A percentile compares a stretch with the other conserved stretches of the same genome.
These are phyloP conservation scores for Tolypocladium tundrense DNA, from an alignment of 2,329 filamentous ascomycete species.

Conservation along the genomic window DNA sequence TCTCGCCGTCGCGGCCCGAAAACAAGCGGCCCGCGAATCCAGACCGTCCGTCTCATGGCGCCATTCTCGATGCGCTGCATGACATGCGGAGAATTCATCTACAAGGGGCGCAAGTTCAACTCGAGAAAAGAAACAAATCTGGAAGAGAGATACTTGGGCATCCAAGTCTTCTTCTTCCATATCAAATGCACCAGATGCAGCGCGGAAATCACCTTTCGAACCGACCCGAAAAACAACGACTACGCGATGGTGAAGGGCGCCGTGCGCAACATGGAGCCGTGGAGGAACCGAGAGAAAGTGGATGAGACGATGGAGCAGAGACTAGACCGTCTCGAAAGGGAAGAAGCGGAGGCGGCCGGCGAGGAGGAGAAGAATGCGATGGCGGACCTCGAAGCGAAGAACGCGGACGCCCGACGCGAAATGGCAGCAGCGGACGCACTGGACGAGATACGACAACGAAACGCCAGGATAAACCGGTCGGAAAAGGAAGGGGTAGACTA, in stretches of 20 bases:
- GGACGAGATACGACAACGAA: conserved; percentile 86
- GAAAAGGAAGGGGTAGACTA: conserved; percentile 57
- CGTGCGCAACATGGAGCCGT: conserved; percentile 87
- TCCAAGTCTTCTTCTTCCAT: conserved; percentile 74
- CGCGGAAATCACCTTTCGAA: conserved; percentile 84
- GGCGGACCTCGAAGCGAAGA: conserved; percentile 91
- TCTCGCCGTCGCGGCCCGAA: conserved; percentile 60
- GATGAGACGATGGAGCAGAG: conserved; percentile 81
- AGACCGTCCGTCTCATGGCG: conserved; percentile 78
- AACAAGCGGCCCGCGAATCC: conserved; percentile 64
- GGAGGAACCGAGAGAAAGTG: conserved; percentile 54
- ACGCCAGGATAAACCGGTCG: conserved; percentile 75
- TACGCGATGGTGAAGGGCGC: conserved; percentile 75
- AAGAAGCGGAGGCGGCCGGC: conserved; percentile 54
- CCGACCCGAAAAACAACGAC: conserved; percentile 91
- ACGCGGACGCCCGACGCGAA: conserved; percentile 81
- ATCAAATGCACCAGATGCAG: conserved; percentile 82
- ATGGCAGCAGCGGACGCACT: conserved; percentile 95
- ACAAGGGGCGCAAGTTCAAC: conserved; percentile 93
- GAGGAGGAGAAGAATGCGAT: conserved; percentile 78
- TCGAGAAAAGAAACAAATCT: conserved; percentile 82
- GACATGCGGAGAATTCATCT: conserved; percentile 65
- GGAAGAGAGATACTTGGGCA: conserved; percentile 79
- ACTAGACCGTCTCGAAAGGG: conserved; percentile 70
- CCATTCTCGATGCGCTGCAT: conserved; percentile 32